Percentiles rank a stretch among this genome's conserved stretches.
These are phyloP conservation scores for Ogataea methylovora DNA, from an alignment of 805 yeast genomes.

Conservation along the genomic window DNA sequence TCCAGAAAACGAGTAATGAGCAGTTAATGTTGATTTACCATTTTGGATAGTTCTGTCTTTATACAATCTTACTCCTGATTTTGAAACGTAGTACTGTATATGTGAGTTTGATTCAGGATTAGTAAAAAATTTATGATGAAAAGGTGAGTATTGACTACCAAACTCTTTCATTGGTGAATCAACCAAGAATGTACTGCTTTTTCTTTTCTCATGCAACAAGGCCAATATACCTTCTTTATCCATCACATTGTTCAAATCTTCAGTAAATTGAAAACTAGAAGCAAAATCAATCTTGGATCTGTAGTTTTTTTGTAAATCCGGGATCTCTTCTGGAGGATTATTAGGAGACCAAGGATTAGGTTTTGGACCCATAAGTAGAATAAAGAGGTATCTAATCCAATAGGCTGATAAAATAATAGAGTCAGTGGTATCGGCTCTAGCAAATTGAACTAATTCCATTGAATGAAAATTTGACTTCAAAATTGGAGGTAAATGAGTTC, in stretches of 20 bases:
- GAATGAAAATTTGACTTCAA: conserved; percentile 56
- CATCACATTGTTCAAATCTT: conserved; percentile 16
- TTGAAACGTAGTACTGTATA: conserved; percentile 67
- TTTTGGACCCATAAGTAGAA: conserved; percentile 44
- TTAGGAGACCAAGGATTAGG: conserved; percentile 68
- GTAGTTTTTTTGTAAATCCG: not conserved
- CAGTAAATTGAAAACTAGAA: no score
- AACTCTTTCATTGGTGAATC: not conserved
- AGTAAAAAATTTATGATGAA: conserved; percentile 68
- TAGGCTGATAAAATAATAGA: conserved; percentile 53
- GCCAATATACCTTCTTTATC: conserved; percentile 13
- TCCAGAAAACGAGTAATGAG: conserved; percentile 57
- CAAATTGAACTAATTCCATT: conserved; percentile 62
- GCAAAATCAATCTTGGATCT: no score
- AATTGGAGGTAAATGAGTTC: conserved; percentile 22
- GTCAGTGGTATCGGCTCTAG: conserved; percentile 53
- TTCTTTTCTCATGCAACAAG: conserved; percentile 14
- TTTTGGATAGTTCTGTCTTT: conserved; percentile 23
- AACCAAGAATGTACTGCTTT: conserved; percentile 2
- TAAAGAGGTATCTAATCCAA: conserved; percentile 59
- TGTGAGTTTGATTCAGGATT: conserved; percentile 86
- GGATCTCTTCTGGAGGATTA: conserved; percentile 41
- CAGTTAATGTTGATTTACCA: conserved; percentile 17
- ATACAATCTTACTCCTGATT: conserved; percentile 57
- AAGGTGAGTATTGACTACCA: conserved; percentile 40